Percentiles rank a stretch among this genome's conserved stretches.
Conservation (phyloP, 345 rosid species). For the Lumnitzera racemosa region DNA sequence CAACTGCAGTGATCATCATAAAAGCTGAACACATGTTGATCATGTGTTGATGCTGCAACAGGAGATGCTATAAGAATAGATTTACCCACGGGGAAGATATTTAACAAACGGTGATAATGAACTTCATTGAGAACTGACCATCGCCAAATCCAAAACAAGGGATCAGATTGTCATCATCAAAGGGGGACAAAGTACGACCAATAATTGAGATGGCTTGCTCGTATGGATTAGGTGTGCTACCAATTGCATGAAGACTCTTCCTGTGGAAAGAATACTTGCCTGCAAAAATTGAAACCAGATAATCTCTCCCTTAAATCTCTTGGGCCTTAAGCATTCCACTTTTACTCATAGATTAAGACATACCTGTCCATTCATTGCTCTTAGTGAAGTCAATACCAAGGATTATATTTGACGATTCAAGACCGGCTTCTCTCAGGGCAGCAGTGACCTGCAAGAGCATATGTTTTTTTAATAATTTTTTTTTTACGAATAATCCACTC, state of each 20-base stretch:
- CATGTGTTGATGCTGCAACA: slow-evolving; percentile 70
- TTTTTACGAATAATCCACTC: too few relatives aligned
- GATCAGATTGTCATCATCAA: slow-evolving; percentile 90
- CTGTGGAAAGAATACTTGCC: slow-evolving; percentile 73
- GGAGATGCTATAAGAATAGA: slow-evolving; percentile 13
- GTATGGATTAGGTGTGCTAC: slow-evolving; percentile 64
- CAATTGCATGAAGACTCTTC: slow-evolving; percentile 72
- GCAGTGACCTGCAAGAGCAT: slow-evolving; percentile 38
- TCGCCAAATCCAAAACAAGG: slow-evolving; percentile 99
- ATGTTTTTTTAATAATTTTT: too few relatives aligned
- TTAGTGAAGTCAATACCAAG: slow-evolving; percentile 74
- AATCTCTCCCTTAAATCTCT: neutral
- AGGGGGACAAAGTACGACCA: slow-evolving; percentile 76
- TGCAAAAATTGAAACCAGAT: slow-evolving; percentile 17
- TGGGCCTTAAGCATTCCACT: neutral
- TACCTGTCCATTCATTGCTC: slow-evolving; percentile 79
- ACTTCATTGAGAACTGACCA: slow-evolving; percentile 33
- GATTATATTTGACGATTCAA: slow-evolving; percentile 69
- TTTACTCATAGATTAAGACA: neutral
- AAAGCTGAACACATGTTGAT: slow-evolving; percentile 70
- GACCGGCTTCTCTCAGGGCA: slow-evolving; percentile 67
- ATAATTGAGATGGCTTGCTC: slow-evolving; percentile 94
- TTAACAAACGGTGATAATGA: slow-evolving; percentile 26
- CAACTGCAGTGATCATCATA: slow-evolving; percentile 56
- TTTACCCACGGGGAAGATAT: slow-evolving; percentile 5